Evolutionary conservation across 495 filamentous ascomycete genomes (phyloP), one percentile per base, ranked within the genome.

Genomic region (Aspergillus hancockii): DNA sequence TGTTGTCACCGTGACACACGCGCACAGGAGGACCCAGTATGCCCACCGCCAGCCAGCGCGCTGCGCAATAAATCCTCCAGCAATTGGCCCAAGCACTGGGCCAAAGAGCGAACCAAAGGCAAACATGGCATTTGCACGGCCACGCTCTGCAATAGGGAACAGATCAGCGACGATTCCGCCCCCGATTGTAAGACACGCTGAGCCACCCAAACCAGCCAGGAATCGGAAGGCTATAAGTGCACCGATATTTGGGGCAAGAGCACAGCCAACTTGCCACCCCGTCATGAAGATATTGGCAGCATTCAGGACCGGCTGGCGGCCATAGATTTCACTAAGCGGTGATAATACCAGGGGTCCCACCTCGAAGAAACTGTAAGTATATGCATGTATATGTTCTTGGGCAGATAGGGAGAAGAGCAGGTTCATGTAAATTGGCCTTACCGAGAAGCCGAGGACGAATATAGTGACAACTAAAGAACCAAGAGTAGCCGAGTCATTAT

Each of bases 161-260:
- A 87, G 82, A 58, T 89, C 84, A 23, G 84, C 79, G 63, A 88
- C 83, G 30, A 84, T 77, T 23, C 84, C 83, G 18, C 84, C 83
- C 8, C 80, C 73, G 46, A 85, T 75, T 14, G 81, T 77, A 28
- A 88, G 55, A 0, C 85, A 81, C 6, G 82, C 83, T 5, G 77
- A 77, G 2, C 86, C 88, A 67, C 88, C 85, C 10, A 81, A 78
- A 30, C 87, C 84, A 14, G 81, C 83, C 50, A 90, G 80, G 75
- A 89, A 88, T 34, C 88, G 83, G 16, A 90, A 72, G 40, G 89
- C 74, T 34, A 89, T 59, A 0, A 90, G 74, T 0, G 83, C 79
- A 49, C 79, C 60, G 28, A 89, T 82, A 58, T 85, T 86, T 46
- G 77, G 70, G 0, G 83, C 76, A 5, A 18, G 14, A 2, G 82